phyloP scores from a whole-genome alignment of 768 basidiomycete species.

The Boletus subcaerulescens region DNA sequence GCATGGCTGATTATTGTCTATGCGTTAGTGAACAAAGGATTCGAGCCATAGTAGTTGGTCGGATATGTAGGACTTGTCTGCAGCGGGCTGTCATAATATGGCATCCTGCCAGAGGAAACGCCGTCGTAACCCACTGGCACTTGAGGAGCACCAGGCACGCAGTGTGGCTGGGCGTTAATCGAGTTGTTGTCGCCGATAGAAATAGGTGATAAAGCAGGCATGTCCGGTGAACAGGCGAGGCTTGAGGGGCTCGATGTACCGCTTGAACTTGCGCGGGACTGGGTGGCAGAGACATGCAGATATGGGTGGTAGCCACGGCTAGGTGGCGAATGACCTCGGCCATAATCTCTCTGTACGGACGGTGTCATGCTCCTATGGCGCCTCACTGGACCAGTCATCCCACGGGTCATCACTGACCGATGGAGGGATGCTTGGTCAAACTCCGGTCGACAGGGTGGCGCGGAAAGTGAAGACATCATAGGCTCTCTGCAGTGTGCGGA shows the following conservation, averaged over 20 bases:
- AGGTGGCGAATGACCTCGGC: slow-evolving; percentile 46
- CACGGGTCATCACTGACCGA: slow-evolving; percentile 22
- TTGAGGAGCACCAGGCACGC: slow-evolving; percentile 19
- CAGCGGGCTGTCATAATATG: slow-evolving; percentile 27
- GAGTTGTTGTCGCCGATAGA: slow-evolving; percentile 11
- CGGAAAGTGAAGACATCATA: slow-evolving; percentile 47
- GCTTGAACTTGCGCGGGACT: slow-evolving; percentile 30
- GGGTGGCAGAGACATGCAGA: slow-evolving; percentile 27
- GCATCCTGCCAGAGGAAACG: slow-evolving; percentile 25
- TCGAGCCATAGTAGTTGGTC: slow-evolving; percentile 21
- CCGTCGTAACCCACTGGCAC: slow-evolving; percentile 21
- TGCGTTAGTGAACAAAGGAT: slow-evolving; percentile 21
- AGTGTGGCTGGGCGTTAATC: slow-evolving; percentile 18
- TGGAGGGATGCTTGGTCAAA: slow-evolving; percentile 50
- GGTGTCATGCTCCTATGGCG: slow-evolving; percentile 80
- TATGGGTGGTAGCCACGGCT: slow-evolving; percentile 59
- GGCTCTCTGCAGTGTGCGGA: slow-evolving; percentile 39
- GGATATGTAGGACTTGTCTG: slow-evolving; percentile 23
- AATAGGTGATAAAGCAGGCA: slow-evolving; percentile 20
- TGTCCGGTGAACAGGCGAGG: slow-evolving; percentile 29
- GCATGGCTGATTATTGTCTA: slow-evolving; percentile 9
- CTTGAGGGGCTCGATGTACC: slow-evolving; percentile 30
- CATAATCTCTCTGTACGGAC: slow-evolving; percentile 50
- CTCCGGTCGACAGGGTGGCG: slow-evolving; percentile 64
- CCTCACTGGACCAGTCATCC: slow-evolving; percentile 57